A percentile compares a stretch with the other conserved stretches of the same genome.
These are phyloP conservation scores for Agaricus subrufescens DNA, from an alignment of 768 basidiomycete genomes.

Conservation along the genomic window DNA sequence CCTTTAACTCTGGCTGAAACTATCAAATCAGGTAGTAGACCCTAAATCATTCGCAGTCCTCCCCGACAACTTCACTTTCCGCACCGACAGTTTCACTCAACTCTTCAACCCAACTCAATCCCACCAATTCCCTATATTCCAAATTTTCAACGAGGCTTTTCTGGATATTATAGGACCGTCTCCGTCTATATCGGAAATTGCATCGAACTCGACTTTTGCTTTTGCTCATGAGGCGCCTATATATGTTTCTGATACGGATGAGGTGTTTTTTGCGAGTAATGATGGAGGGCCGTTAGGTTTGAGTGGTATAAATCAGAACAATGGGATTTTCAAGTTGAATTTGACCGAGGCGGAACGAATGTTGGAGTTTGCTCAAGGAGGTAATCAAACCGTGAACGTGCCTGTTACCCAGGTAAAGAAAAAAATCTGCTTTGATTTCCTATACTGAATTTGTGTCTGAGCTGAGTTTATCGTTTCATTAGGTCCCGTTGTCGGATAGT, in stretches of 20 bases:
- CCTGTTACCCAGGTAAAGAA: constrained; percentile 35
- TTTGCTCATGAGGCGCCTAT: constrained; percentile 81
- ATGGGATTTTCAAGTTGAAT: constrained; percentile 56
- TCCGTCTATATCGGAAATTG: constrained; percentile 56
- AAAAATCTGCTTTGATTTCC: constrained; percentile 11
- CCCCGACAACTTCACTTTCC: constrained; percentile 36
- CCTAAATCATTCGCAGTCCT: constrained; percentile 50
- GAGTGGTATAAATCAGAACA: constrained; percentile 61
- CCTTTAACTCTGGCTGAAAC: constrained; percentile 28
- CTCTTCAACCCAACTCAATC: constrained; percentile 57
- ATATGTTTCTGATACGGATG: constrained; percentile 61
- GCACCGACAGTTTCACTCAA: constrained; percentile 29
- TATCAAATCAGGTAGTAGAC: constrained; percentile 37
- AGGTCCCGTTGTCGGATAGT: constrained; percentile 55
- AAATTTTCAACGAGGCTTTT: constrained; percentile 45
- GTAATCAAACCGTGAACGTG: constrained; percentile 35
- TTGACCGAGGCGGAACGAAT: constrained; percentile 50
- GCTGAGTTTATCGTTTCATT: not conserved
- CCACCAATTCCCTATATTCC: constrained; percentile 52
- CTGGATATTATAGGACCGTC: constrained; percentile 50
- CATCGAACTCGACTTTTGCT: constrained; percentile 55
- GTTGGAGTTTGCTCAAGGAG: constrained; percentile 24
- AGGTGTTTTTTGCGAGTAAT: constrained; percentile 70
- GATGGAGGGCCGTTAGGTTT: constrained; percentile 61
- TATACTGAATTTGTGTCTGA: not conserved